A percentile compares a stretch with the other conserved stretches of the same genome.
Evolutionary conservation across 2,329 filamentous ascomycete genomes (phyloP).

Genomic region (Clonostachys byssicola): DNA sequence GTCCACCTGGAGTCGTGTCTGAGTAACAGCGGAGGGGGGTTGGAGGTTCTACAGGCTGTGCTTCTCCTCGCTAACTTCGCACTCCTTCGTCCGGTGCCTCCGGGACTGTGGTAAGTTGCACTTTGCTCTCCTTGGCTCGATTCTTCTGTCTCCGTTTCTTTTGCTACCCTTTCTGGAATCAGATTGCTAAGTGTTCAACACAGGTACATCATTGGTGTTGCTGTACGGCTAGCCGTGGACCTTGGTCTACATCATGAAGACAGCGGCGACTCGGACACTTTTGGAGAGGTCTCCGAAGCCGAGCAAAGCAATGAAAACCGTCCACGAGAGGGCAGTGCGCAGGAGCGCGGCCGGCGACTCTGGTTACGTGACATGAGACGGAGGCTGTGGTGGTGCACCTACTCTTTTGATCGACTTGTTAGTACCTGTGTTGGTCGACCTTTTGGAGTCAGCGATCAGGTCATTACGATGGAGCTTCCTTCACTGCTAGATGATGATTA

Average conservation of each 20-base stretch:
- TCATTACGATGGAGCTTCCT: slow-evolving; percentile 92
- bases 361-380: slow-evolving; percentile 84
- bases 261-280: slow-evolving; percentile 58
- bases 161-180: too few relatives aligned
- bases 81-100: slow-evolving; percentile 83
- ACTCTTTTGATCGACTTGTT: slow-evolving; percentile 90
- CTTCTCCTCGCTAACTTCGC: slow-evolving; percentile 88
- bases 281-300: slow-evolving; percentile 36
- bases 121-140: not conserved
- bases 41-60: slow-evolving; percentile 93
- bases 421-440: slow-evolving; percentile 90
- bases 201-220: slow-evolving; percentile 89
- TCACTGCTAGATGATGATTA: slow-evolving; percentile 83
- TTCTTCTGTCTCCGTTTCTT: too few relatives aligned
- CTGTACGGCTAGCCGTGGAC: slow-evolving; percentile 84
- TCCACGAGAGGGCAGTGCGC: slow-evolving; percentile 24
- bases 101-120: slow-evolving; percentile 69
- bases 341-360: slow-evolving; percentile 64
- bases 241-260: slow-evolving; percentile 92
- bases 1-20: slow-evolving; percentile 86
- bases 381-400: slow-evolving; percentile 95
- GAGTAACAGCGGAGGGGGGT: slow-evolving; percentile 77
- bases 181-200: not conserved
- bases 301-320: slow-evolving; percentile 27
- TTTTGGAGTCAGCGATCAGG: slow-evolving; percentile 92